Conservation (phyloP, 768 basidiomycete species). For the Zangia roseola region DNA sequence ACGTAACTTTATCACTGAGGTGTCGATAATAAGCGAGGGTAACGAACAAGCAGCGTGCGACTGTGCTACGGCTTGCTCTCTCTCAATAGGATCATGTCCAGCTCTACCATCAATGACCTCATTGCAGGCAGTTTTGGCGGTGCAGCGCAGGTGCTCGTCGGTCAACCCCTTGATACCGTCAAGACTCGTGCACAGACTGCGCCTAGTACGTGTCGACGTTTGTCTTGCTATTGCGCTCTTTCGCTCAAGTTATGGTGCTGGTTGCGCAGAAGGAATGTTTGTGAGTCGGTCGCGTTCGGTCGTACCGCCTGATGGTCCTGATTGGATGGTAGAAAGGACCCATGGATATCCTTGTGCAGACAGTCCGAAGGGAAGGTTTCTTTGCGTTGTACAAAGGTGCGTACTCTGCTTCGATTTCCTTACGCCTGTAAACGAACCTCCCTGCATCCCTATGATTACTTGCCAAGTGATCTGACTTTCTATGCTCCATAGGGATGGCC, state of each 20-base stretch:
- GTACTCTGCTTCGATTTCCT: conserved; percentile 1
- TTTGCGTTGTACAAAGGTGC: conserved; percentile 93
- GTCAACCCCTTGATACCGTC: conserved; percentile 86
- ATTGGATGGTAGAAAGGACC: conserved; percentile 71
- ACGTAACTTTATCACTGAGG: too few species aligned
- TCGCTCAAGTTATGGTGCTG: not conserved
- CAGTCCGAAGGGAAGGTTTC: conserved; percentile 82
- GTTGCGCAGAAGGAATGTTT: conserved; percentile 74
- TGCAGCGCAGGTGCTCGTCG: conserved; percentile 94
- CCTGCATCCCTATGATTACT: too few species aligned
- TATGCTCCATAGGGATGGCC: conserved; percentile 66
- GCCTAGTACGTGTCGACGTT: conserved; percentile 57
- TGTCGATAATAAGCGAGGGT: too few species aligned
- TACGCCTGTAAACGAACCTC: too few species aligned
- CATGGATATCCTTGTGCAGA: conserved; percentile 84
- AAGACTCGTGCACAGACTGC: conserved; percentile 89
- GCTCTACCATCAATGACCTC: conserved; percentile 72
- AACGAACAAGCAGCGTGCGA: not conserved
- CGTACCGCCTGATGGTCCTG: not conserved
- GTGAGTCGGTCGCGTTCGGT: conserved; percentile 49
- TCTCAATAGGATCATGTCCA: conserved; percentile 12
- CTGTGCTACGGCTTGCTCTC: not conserved
- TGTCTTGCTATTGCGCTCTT: not conserved
- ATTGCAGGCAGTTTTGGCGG: conserved; percentile 88
- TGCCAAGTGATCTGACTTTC: too few species aligned